Evolutionary conservation across 371 early-diverging fungal genomes (phyloP), one percentile per base, ranked within the genome.

Genomic region (Parasitella parasitica): DNA sequence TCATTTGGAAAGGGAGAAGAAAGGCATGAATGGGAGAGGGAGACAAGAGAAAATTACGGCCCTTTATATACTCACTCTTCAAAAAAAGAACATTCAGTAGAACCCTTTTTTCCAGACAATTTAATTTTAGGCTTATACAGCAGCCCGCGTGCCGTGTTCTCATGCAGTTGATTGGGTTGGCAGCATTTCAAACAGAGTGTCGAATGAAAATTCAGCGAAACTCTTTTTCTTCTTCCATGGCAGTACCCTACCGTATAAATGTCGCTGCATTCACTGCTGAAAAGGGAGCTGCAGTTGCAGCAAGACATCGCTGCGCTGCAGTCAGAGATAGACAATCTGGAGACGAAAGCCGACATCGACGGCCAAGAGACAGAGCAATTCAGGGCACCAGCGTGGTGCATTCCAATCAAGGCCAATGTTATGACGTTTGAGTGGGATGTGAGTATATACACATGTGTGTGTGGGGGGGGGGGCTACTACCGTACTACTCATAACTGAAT

Each of bases 391-490:
- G 85, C 92, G 67, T 94, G 94, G 92, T 94, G 94, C 73, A 86
- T 96, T 22, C 95, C 95, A 22, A 94, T 95, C 64, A 94, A 94
- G 69, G 94, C 96, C 41, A 93, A 95, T 73, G 96, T 96, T 56
- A 87, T 93, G 88, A 91, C 85, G 52, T 96, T 92, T 85, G 95
- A 96, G 61, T 96, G 94, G 92, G 89, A 91, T 69, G 88, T 88
- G 79, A 62, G 80, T 78, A 39, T 46, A 7, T 27, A 12, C 26
- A 6, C 15, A 15, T 36, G 36, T 36, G 36, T 39, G 1, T 46
- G 39, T 58, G 22, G 0, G 20, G n/a, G n/a, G n/a, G n/a, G n/a
- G n/a, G n/a, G n/a, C n/a, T n/a, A n/a, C n/a, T n/a, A n/a, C n/a
- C n/a, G n/a, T n/a, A n/a, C n/a, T n/a, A n/a, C n/a, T n/a, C 22